These are phyloP conservation scores for Nicotiana obtusifolia DNA, from an alignment of 257 asterid genomes.

Conservation along the genomic window DNA sequence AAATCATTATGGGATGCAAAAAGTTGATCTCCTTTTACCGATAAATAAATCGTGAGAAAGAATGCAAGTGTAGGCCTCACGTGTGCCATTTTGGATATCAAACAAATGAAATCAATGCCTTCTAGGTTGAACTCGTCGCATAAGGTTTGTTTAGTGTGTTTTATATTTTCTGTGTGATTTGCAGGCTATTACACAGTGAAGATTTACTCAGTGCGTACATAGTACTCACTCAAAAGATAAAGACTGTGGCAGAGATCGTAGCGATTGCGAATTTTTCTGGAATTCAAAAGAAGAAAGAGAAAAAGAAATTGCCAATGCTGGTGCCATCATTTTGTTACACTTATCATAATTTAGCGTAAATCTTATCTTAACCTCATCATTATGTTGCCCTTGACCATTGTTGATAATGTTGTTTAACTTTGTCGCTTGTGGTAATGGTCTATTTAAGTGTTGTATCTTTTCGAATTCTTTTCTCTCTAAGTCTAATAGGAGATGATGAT, in stretches of 20 bases:
- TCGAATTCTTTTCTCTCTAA: background rate
- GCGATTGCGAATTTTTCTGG: too few species aligned
- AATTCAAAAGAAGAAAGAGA: too few species aligned
- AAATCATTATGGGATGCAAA: background rate
- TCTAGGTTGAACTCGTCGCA: too few species aligned
- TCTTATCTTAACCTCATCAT: constrained; percentile 39
- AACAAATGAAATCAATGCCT: background rate
- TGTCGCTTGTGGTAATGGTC: constrained; percentile 10
- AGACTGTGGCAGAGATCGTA: too few species aligned
- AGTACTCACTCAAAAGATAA: too few species aligned
- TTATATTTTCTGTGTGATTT: too few species aligned
- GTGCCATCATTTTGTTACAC: constrained; percentile 31
- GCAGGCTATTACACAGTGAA: too few species aligned
- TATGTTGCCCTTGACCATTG: constrained; percentile 42
- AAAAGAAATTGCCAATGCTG: background rate
- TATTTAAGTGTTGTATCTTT: background rate
- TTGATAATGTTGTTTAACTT: constrained; percentile 1
- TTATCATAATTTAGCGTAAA: constrained; percentile 27
- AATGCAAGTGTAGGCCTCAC: constrained; percentile 31
- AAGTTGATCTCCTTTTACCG: constrained; percentile 8
- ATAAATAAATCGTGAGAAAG: constrained; percentile 13
- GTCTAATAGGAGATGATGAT: background rate
- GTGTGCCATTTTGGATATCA: constrained; percentile 31
- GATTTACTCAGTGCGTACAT: too few species aligned
- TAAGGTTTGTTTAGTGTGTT: rapidly evolving